Evolutionary conservation across 2,329 filamentous ascomycete species (phyloP).

Genomic region (Pseudopyricularia javanii): DNA sequence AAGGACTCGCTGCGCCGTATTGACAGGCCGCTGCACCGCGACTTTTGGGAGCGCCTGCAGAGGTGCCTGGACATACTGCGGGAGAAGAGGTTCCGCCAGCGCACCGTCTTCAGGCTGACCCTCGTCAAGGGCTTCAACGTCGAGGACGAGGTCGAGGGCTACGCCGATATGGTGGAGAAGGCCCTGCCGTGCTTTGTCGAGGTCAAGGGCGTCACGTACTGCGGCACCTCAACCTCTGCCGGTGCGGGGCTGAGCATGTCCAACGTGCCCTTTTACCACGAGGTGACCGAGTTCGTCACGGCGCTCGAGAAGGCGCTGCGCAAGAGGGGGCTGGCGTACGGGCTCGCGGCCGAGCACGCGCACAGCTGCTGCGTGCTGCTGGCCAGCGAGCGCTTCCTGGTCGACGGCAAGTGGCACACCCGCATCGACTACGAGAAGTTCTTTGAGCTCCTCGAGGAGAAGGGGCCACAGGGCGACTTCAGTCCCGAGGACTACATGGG

Average conservation of each 20-base stretch:
- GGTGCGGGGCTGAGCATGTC: slow-evolving; percentile 88
- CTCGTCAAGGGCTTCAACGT: slow-evolving; percentile 98
- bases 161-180: slow-evolving; percentile 76
- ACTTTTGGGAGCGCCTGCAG: slow-evolving; percentile 96
- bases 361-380: slow-evolving; percentile 89
- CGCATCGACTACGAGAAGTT: slow-evolving; percentile 83
- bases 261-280: slow-evolving; percentile 92
- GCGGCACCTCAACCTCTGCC: slow-evolving; percentile 75
- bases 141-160: slow-evolving; percentile 82
- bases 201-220: slow-evolving; percentile 94
- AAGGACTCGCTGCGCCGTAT: slow-evolving; percentile 78
- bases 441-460: slow-evolving; percentile 69
- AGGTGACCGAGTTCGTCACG: slow-evolving; percentile 72
- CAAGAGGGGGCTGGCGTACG: slow-evolving; percentile 64
- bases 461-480: slow-evolving; percentile 55
- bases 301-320: slow-evolving; percentile 59
- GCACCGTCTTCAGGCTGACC: slow-evolving; percentile 88
- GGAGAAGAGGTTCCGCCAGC: slow-evolving; percentile 70
- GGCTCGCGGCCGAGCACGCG: slow-evolving; percentile 87
- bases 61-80: slow-evolving; percentile 81
- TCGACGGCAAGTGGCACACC: slow-evolving; percentile 76
- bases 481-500: slow-evolving; percentile 85
- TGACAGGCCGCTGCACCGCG: slow-evolving; percentile 81
- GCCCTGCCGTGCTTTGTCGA: slow-evolving; percentile 87
- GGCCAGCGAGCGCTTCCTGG: slow-evolving; percentile 68